Base-by-base conservation (phyloP, 2,329 filamentous ascomycete species). In the Rutstroemia sp. region DNA sequence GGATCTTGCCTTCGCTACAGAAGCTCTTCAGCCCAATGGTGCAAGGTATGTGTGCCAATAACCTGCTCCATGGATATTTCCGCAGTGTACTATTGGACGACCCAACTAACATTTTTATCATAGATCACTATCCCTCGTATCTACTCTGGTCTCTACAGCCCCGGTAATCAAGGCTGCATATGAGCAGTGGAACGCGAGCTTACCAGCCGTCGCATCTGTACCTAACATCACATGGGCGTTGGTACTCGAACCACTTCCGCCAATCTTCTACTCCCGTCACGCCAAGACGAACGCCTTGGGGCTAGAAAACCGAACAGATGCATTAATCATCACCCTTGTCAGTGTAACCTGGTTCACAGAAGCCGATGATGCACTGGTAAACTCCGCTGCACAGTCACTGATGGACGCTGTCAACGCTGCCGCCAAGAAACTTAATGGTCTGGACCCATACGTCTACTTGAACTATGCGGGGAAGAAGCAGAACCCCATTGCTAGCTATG, bases 401-500 rank as follows among this genome's bases (percentile, higher is more conserved):
- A 23, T 48, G 9, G 21, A 48, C 7, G 45, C 45, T 21, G 19
- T 51, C 6, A 41, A 42, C 9, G 21, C 30, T 23, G 7, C 14
- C 34, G 38, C 38, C 10, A 21, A 39, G 25, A 14, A 10, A 14
- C 34, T 51, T 5, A 34, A 21, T 14, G n/a, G 10, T 27, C 25
- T 46, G 25, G 21, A 51, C 23, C 49, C 49, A n/a, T 51, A 44
- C n/a, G 25, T 51, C 30, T 57, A 54, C 30, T n/a, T 54, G 19
- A 58, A 56, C 47, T 58, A 58, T 21, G 45, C 56, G 16, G 25
- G 37, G 19, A 30, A 47, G 42, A 19, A 48, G 2, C 56, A 58
- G 51, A 47, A 56, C 14, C 52, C 51, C 19, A 56, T 58, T 7
- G 45, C 44, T 14, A 42, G 51, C 12, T 51, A 51, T 51, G 49